A percentile compares a stretch with the other conserved stretches of the same genome.
Evolutionary conservation across 2,329 filamentous ascomycete species (phyloP).

Genomic region (Ophiostoma tasmaniense): DNA sequence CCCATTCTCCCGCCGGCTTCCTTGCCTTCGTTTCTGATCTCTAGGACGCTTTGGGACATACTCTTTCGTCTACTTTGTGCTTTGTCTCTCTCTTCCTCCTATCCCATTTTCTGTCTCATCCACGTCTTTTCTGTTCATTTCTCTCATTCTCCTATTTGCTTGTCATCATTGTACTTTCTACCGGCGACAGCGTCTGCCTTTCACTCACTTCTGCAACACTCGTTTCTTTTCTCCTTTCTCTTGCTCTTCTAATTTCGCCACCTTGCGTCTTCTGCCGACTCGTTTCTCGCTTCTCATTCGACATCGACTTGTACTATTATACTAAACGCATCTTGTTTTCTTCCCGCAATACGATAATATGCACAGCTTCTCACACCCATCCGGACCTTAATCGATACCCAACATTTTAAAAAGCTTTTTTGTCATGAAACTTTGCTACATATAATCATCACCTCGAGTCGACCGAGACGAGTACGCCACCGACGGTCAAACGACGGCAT

Average conservation of each 20-base stretch:
- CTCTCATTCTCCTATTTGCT: background rate
- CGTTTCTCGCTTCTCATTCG: background rate
- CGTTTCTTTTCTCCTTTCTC: conserved; percentile 1
- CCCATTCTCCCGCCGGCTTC: background rate
- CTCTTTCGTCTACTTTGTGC: background rate
- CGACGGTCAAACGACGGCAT: background rate
- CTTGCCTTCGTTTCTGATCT: background rate
- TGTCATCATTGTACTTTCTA: background rate
- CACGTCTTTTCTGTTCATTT: background rate
- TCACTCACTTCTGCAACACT: conserved; percentile 3
- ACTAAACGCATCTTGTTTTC: background rate
- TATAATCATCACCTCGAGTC: background rate
- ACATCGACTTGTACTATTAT: background rate
- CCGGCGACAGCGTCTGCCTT: background rate
- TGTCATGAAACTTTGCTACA: background rate
- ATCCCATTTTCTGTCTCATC: background rate
- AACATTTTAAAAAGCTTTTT: background rate
- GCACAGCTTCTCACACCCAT: background rate
- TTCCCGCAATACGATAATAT: background rate
- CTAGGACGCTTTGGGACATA: background rate
- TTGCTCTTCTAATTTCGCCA: background rate
- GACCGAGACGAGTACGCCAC: background rate
- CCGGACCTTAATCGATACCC: conserved; percentile 4
- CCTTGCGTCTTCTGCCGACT: background rate
- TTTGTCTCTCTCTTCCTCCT: background rate